Base-by-base conservation (phyloP, 2,329 filamentous ascomycete species). In the Alternaria sp. region DNA sequence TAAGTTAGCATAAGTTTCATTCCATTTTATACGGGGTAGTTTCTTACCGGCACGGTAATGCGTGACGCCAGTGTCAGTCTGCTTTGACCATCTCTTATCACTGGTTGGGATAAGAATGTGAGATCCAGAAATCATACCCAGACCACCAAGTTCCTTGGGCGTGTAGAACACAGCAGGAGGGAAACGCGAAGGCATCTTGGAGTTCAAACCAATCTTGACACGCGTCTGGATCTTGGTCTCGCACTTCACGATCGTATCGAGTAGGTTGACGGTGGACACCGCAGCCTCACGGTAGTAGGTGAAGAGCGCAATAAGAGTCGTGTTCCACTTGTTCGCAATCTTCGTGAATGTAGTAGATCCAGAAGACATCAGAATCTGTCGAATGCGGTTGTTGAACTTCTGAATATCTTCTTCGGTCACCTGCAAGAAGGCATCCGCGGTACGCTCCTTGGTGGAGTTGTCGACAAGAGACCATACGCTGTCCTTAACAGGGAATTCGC, bases 251-350 rank as follows among this genome's bases (percentile, higher is more conserved):
- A 99, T 99, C 0, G 95, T 97, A 77, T 99, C 96, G 4, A 99
- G 87, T 5, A 99, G 85, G 65, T 93, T 92, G 64, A 98, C 93
- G 0, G 96, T 99, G 1, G 95, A 97, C 2, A 98, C 95, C 15
- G 96, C 96, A 51, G 96, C 96, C 79, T 99, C 96, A 79, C 96
- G 93, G 78, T 99, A 99, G 81, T 99, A 99, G 0, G 96, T 98
- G 83, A 99, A 99, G 25, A 99, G 87, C 1, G 96, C 94, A 74
- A 99, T 99, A 70, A 99, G 82, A 1, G 93, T 96, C 0, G 96
- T 99, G 81, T 99, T 99, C 96, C 96, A 99, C 83, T 99, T 99
- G 83, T 99, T 99, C 50, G 96, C 96, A 76, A 99, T 99, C 87
- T 99, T 99, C 49, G 96, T 99, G 83, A 99, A 99, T 0, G 96